Percentiles rank a stretch among this genome's conserved stretches.
Conservation (phyloP, 805 yeast species). For the Maudiozyma saulgeensis region DNA sequence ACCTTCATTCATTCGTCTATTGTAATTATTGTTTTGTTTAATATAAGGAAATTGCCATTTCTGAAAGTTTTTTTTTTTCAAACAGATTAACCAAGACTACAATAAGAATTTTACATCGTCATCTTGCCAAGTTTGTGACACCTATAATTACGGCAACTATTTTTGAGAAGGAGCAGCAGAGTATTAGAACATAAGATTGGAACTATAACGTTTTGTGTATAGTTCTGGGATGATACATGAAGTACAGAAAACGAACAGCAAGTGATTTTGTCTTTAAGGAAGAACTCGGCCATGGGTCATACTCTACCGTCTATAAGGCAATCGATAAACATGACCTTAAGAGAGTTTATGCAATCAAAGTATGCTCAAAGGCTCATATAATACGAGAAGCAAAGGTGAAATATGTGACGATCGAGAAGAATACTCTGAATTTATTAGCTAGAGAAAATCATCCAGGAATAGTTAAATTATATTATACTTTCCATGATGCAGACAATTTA, state of each 20-base stretch:
- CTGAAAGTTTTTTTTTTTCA: too few relatives aligned
- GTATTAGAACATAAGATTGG: not conserved
- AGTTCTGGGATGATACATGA: constrained; percentile 8
- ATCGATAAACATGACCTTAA: constrained; percentile 47
- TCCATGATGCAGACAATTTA: constrained; percentile 80
- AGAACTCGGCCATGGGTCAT: constrained; percentile 83
- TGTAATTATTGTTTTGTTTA: too few relatives aligned
- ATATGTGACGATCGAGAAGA: constrained; percentile 91
- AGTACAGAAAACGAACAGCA: constrained; percentile 25
- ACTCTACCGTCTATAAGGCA: constrained; percentile 87
- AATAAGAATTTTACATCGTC: too few relatives aligned
- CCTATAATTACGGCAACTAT: too few relatives aligned
- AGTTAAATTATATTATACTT: constrained; percentile 83
- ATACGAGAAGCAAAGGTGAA: constrained; percentile 91
- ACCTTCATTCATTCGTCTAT: too few relatives aligned
- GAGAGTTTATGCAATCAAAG: constrained; percentile 75
- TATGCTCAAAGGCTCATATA: constrained; percentile 83
- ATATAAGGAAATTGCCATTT: too few relatives aligned
- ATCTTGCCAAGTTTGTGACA: too few relatives aligned
- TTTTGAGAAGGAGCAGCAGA: too few relatives aligned
- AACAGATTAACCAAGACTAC: too few relatives aligned
- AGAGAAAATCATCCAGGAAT: constrained; percentile 88
- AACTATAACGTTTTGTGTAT: not conserved
- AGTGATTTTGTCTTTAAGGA: constrained; percentile 28
- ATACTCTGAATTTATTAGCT: constrained; percentile 65